These are phyloP conservation scores for Solanum habrochaites DNA, from an alignment of 257 asterid species.

Conservation along the genomic window DNA sequence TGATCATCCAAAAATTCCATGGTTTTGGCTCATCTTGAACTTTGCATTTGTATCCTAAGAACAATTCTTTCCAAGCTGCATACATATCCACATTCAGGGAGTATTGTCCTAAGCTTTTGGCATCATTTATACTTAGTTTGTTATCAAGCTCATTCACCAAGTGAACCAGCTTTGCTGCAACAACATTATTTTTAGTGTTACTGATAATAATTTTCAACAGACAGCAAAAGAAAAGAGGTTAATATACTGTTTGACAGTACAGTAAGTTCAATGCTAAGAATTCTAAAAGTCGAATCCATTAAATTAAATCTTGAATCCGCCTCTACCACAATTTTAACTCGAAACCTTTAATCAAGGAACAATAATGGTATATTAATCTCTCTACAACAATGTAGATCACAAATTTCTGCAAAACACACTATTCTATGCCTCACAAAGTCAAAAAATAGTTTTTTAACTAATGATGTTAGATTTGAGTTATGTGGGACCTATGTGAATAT, in stretches of 20 bases:
- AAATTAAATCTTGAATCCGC: background rate
- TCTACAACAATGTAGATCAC: too few species aligned
- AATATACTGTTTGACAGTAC: background rate
- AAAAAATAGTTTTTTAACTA: background rate
- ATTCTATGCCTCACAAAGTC: background rate
- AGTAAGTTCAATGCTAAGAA: background rate
- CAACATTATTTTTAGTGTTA: constrained; percentile 14
- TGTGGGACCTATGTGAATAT: background rate
- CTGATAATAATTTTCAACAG: background rate
- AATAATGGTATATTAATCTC: too few species aligned
- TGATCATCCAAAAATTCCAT: constrained; percentile 91
- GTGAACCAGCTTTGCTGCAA: constrained; percentile 39
- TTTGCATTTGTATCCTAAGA: constrained; percentile 61
- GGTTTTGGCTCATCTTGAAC: constrained; percentile 54
- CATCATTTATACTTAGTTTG: constrained; percentile 42
- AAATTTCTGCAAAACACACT: too few species aligned
- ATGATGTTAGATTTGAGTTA: background rate
- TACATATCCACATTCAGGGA: constrained; percentile 38
- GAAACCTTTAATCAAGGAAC: background rate
- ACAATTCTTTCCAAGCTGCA: constrained; percentile 60
- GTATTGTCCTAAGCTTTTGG: constrained; percentile 19
- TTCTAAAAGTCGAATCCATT: background rate
- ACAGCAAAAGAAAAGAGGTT: background rate
- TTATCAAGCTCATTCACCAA: constrained; percentile 51
- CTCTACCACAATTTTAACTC: background rate